phyloP scores from a whole-genome alignment of 129 eudicot species.

The Chrysanthemum makinoi region DNA sequence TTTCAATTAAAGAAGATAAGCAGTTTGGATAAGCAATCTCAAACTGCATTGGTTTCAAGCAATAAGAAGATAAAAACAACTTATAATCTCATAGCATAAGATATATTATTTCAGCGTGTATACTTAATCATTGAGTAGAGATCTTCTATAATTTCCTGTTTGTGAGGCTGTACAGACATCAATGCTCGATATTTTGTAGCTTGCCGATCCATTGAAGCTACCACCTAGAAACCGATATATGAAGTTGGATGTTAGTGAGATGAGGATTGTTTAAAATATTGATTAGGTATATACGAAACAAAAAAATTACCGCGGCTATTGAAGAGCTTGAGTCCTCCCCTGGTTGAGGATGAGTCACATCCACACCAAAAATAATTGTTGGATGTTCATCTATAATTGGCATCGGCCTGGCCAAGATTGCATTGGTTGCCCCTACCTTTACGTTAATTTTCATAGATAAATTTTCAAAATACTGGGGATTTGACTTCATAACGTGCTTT shows the following conservation, averaged over 20 bases:
- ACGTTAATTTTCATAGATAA: constrained; percentile 72
- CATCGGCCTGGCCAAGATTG: constrained; percentile 36
- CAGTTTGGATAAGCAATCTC: too few relatives aligned
- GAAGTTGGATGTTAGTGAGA: not conserved
- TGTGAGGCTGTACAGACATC: constrained; percentile 58
- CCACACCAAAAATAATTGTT: constrained; percentile 81
- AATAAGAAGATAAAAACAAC: not conserved
- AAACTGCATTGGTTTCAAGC: too few relatives aligned
- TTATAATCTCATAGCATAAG: not conserved
- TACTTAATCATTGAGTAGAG: constrained; percentile 66
- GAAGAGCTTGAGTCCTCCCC: constrained; percentile 87
- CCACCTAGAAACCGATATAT: constrained; percentile 45
- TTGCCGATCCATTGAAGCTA: constrained; percentile 85
- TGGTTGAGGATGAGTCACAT: constrained; percentile 78
- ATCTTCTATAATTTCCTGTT: constrained; percentile 69
- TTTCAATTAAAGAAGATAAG: too few relatives aligned
- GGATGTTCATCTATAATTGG: constrained; percentile 36
- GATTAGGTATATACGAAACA: not conserved
- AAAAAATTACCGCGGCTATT: constrained; percentile 67
- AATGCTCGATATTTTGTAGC: constrained; percentile 60
- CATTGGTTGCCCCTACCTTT: constrained; percentile 84
- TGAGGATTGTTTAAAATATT: not conserved
- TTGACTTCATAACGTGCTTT: constrained; percentile 29
- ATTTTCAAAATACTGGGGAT: constrained; percentile 64
- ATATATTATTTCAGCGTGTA: not conserved